A percentile compares a stretch with the other conserved stretches of the same genome.
These are phyloP conservation scores for Coemansia sp. DNA, from an alignment of 192 early-diverging fungal genomes.

Conservation along the genomic window DNA sequence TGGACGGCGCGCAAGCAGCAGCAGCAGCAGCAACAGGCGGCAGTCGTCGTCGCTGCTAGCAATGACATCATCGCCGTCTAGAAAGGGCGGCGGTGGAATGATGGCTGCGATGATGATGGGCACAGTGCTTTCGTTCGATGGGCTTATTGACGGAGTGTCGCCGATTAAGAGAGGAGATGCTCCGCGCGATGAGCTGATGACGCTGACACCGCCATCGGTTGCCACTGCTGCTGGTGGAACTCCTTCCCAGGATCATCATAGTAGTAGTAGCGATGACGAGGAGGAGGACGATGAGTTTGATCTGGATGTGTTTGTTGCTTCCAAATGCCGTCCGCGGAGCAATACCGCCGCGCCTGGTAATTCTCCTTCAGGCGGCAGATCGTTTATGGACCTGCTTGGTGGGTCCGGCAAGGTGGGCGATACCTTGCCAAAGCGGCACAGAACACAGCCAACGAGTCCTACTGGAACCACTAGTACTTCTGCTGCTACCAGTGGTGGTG, in stretches of 20 bases:
- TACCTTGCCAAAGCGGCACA: not conserved
- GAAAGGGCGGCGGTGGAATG: slow-evolving; percentile 6
- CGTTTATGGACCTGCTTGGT: not conserved
- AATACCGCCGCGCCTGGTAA: not conserved
- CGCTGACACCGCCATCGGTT: not conserved
- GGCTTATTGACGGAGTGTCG: slow-evolving; percentile 38
- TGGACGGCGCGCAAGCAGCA: slow-evolving; percentile 17
- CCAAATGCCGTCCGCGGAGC: not conserved
- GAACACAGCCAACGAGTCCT: not conserved
- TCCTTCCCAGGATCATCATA: not conserved
- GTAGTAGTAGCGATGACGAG: not conserved
- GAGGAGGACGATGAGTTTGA: not conserved
- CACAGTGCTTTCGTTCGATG: slow-evolving; percentile 21
- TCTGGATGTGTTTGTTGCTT: not conserved
- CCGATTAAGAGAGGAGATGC: slow-evolving; percentile 25
- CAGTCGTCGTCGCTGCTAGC: slow-evolving; percentile 6
- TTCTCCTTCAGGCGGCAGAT: not conserved
- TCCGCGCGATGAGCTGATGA: not conserved
- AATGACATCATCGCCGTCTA: not conserved
- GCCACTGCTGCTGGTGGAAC: not conserved
- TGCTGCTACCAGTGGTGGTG: too few relatives aligned
- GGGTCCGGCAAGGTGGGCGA: not conserved
- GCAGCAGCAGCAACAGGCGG: slow-evolving; percentile 4
- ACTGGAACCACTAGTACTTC: not conserved
- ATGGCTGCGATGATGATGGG: not conserved